These are phyloP conservation scores for Annulohypoxylon maeteangense DNA, from an alignment of 495 filamentous ascomycete genomes.

Conservation along the genomic window DNA sequence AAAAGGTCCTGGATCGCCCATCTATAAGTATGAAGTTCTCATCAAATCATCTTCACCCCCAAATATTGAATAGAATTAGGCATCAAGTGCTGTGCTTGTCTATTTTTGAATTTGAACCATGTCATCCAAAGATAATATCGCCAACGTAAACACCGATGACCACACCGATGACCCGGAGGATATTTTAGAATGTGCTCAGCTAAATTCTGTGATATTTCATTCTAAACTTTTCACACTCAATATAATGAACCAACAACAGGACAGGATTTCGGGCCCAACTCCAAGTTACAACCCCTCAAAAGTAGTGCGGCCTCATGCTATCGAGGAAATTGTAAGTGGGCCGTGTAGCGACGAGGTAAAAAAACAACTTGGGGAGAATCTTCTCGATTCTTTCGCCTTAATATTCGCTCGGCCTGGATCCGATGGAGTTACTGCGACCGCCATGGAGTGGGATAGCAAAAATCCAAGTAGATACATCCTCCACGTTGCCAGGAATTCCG, in stretches of 20 bases:
- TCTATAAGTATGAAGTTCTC: neutral
- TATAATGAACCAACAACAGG: neutral
- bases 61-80: neutral
- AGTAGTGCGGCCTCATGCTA: neutral
- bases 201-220: neutral
- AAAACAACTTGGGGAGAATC: slow-evolving; percentile 1
- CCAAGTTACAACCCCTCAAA: neutral
- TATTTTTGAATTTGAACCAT: neutral
- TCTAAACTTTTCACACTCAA: neutral
- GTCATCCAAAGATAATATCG: neutral
- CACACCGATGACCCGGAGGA: neutral
- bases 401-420: slow-evolving; percentile 7
- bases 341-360: neutral
- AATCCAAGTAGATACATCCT: neutral
- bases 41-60: neutral
- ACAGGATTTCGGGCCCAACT: neutral
- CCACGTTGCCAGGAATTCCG: slow-evolving; percentile 1
- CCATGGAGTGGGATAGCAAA: slow-evolving; percentile 2
- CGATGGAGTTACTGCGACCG: slow-evolving; percentile 20
- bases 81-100: no score
- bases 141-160: neutral
- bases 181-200: neutral
- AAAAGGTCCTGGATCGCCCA: neutral
- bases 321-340: neutral
- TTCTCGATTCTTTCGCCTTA: slow-evolving; percentile 34